A percentile compares a stretch with the other conserved stretches of the same genome.
These are phyloP conservation scores for Amanita molliuscula DNA, from an alignment of 768 basidiomycete genomes.

Conservation along the genomic window DNA sequence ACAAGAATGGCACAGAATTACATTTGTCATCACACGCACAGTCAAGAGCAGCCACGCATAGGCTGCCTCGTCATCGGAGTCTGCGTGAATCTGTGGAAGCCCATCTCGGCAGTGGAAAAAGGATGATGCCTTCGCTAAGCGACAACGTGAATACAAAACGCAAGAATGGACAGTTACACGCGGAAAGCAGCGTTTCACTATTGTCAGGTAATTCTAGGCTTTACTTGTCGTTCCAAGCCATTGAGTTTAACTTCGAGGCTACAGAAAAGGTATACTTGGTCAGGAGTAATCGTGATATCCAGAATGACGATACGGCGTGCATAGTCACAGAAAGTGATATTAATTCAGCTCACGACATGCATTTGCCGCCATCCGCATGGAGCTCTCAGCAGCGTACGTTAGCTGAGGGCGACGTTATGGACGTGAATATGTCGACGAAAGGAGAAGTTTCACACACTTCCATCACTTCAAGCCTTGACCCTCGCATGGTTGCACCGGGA, in stretches of 20 bases:
- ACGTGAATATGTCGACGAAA: background rate
- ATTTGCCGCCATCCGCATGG: background rate
- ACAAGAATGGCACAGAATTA: background rate
- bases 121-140: background rate
- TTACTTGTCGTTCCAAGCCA: background rate
- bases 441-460: background rate
- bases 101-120: conserved; percentile 22
- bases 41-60: conserved; percentile 8
- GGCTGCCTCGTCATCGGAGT: conserved; percentile 26
- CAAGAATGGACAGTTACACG: background rate
- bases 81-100: conserved; percentile 39
- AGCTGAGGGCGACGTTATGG: background rate
- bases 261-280: background rate
- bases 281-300: background rate
- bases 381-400: background rate
- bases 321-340: background rate
- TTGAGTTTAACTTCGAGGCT: background rate
- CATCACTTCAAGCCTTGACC: background rate
- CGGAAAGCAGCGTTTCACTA: background rate
- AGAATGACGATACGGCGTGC: background rate
- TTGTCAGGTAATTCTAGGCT: background rate
- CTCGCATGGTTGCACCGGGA: background rate
- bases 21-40: background rate
- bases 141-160: background rate
- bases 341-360: too few species aligned